A percentile compares a stretch with the other conserved stretches of the same genome.
Conservation (phyloP, 257 asterid genomes). For the Plectranthus barbatus region DNA sequence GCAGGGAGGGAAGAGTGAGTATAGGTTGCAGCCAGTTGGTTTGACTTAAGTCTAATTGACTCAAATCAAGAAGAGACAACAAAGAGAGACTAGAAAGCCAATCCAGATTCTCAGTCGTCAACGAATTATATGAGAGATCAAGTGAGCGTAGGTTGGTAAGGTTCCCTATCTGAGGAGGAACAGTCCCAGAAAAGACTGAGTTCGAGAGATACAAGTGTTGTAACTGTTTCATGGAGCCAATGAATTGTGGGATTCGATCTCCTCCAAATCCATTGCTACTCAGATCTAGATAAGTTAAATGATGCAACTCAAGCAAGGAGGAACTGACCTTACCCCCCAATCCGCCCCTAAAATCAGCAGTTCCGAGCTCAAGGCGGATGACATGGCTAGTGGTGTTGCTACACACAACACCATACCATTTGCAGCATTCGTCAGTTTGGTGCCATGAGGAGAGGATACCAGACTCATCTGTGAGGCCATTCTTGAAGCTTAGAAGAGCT, state of each 20-base stretch:
- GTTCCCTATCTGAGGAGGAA: conserved; percentile 15
- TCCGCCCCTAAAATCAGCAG: not conserved
- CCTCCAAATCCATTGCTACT: not conserved
- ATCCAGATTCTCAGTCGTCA: not conserved
- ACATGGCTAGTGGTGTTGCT: not conserved
- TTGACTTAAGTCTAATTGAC: not conserved
- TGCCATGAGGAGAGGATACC: no score
- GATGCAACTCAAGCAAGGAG: not conserved
- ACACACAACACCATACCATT: no score
- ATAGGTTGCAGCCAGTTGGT: not conserved
- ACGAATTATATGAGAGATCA: not conserved
- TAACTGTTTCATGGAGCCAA: not conserved
- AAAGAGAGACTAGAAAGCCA: conserved; percentile 12
- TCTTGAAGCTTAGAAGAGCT: no score
- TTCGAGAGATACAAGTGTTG: no score
- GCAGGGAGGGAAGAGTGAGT: not conserved
- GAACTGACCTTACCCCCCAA: not conserved
- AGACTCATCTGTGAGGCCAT: no score
- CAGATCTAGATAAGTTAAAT: not conserved
- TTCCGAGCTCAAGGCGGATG: not conserved
- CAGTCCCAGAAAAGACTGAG: not conserved
- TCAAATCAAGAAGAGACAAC: not conserved
- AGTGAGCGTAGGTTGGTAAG: conserved; percentile 9
- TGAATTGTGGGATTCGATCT: not conserved
- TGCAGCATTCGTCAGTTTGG: no score